Evolutionary conservation across 352 stramenopile genomes (phyloP).

Genomic region (Thalassiosira hispida): DNA sequence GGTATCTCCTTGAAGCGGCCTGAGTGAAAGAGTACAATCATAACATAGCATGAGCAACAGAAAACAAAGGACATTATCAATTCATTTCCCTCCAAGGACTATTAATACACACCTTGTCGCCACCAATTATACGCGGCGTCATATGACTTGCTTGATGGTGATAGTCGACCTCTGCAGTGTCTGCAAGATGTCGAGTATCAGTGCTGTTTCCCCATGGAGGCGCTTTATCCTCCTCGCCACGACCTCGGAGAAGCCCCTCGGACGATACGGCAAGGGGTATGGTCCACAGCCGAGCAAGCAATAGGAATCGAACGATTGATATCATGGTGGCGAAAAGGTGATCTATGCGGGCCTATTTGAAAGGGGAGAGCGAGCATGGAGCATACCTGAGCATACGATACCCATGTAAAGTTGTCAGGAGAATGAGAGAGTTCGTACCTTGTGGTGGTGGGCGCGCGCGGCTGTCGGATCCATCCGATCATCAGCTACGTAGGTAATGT

Average conservation of each 20-base stretch:
- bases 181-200: neutral
- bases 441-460: too few species aligned
- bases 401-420: too few species aligned
- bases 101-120: neutral
- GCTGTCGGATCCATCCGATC: too few species aligned
- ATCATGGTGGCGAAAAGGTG: constrained; percentile 4
- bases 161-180: neutral
- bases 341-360: neutral
- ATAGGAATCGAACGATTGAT: constrained; percentile 4
- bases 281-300: constrained; percentile 1
- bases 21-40: neutral
- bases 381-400: too few species aligned
- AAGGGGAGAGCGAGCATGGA: too few species aligned
- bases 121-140: constrained; percentile 15
- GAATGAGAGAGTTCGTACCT: too few species aligned
- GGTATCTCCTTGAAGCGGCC: too few species aligned
- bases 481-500: too few species aligned
- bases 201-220: neutral
- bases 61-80: neutral
- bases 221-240: neutral
- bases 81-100: neutral
- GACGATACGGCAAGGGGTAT: neutral
- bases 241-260: neutral
- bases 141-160: neutral
- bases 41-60: neutral